Base-by-base conservation (phyloP, 768 basidiomycete species). In the Tephrocybe sp. region DNA sequence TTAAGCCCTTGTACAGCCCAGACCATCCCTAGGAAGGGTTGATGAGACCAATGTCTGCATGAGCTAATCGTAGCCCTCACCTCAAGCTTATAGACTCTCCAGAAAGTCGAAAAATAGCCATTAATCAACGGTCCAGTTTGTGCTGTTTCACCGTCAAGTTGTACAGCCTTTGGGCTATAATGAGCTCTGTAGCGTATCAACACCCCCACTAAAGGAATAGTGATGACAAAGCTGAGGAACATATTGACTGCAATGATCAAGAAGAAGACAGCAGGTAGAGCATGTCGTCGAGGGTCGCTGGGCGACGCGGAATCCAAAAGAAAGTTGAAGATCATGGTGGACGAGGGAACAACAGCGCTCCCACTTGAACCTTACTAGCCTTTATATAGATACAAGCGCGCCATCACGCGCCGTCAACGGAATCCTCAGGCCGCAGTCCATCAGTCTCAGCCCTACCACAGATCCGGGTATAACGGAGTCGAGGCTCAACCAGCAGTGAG, bases 151-250 rank as follows among this genome's bases (percentile, higher is more conserved):
- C 75, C 80, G 61, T 89, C 88, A 22, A 91, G 75, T 44, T 83
- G 85, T 27, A 92, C 78, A 25, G 84, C 86, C 63, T 85, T 87
- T 1, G 90, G 89, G 57, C 85, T 88, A 70, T 86, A 91, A 61
- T 91, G 88, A 16, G 86, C 86, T 65, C 90, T 74, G 61, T 87
- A 82, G 42, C 88, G 76, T 3, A 91, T 82, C 10, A 90, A 71
- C 9, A 82, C 71, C 2, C 88, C 88, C 3, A 77, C 72, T 12
- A 88, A 65, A 12, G 82, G 78, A 9, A 88, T 76, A 16, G 79
- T 66, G 22, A 85, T 58, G 24, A 67, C 72, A 16, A 88, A 61
- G 25, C 78, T 80, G 21, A 82, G 33, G 16, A 23, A 13, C 0
- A 23, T 22, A 23, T 52, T 42, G 11, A 42, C 12, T 38, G 45